Base-by-base conservation (phyloP, 306 rosid genomes). In the Abrus pulchellus region DNA sequence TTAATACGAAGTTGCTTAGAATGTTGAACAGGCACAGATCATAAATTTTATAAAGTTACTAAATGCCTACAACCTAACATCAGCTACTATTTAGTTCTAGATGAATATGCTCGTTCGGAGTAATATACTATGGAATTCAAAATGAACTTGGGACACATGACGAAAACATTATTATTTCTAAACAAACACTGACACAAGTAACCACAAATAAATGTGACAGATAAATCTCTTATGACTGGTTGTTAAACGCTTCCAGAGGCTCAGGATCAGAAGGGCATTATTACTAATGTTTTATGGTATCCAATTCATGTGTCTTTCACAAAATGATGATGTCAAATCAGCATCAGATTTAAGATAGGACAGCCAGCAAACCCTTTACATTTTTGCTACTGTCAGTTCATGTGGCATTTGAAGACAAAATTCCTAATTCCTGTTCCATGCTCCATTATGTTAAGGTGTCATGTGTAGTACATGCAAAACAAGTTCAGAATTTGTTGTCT, bases 401-500 rank as follows among this genome's bases (percentile, higher is more conserved):
- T 4, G 20, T 33, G 63, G 50, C 49, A 55, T 60, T 82, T 32
- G 63, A 68, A 56, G 7, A 75, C 13, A 56, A 38, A 68, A 28
- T 47, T 49, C 63, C 36, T 30, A 12, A 32, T n/a, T 78, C 38
- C 12, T 33, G 3, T 59, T 28, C 14, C 28, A 49, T 65, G 3
- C 50, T 28, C 14, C 28, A 49, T 65, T 34, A 38, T 72, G 49
- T 60, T 2, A 40, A 0, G 20, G 20, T 20, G 59, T 61, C 9
- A 28, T n/a, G 50, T 6, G 6, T 0, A 34, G 6, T 44, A 12
- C 5, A 27, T 56, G 8, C 32, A 47, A 57, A 45, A 60, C 28
- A 44, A 69, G 27, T 38, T 52, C 14, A 59, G 65, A 41, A 55
- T 55, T 72, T 72, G 76, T 28, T 54, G n/a, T 38, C 29, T 77